phyloP scores from a whole-genome alignment of 2,329 filamentous ascomycete species.

The Monilinia vaccinii-corymbosi region DNA sequence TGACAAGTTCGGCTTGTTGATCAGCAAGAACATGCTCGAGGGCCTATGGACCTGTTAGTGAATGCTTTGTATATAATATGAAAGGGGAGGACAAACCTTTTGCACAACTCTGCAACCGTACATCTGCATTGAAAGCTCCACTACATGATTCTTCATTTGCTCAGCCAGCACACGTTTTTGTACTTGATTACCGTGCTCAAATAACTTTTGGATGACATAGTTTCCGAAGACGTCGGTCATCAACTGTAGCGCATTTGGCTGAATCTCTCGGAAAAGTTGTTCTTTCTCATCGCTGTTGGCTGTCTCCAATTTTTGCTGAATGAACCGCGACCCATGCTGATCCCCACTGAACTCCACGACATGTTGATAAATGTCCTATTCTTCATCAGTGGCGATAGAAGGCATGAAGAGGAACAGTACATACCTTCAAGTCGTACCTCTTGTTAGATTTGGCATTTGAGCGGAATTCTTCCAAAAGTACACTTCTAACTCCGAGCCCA shows the following conservation, averaged over 20 bases:
- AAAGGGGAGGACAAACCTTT: conserved; percentile 49
- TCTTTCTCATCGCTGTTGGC: conserved; percentile 97
- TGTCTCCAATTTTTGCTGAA: conserved; percentile 82
- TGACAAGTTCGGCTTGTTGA: conserved; percentile 75
- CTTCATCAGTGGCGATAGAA: conserved; percentile 11
- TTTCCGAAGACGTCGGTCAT: conserved; percentile 98
- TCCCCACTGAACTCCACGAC: conserved; percentile 94
- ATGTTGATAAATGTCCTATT: conserved; percentile 69
- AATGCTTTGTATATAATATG: not conserved
- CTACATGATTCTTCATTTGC: conserved; percentile 79
- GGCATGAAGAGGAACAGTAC: not conserved
- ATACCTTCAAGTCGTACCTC: conserved; percentile 69
- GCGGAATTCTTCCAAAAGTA: conserved; percentile 71
- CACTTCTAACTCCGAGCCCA: conserved; percentile 53
- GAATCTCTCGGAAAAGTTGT: conserved; percentile 78
- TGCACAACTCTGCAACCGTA: conserved; percentile 95
- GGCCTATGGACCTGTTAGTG: conserved; percentile 44
- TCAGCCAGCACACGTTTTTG: conserved; percentile 84
- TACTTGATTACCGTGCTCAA: conserved; percentile 87
- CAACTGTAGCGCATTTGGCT: conserved; percentile 72
- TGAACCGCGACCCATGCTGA: conserved; percentile 90
- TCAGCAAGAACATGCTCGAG: conserved; percentile 86
- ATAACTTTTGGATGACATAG: conserved; percentile 96
- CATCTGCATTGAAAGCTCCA: conserved; percentile 73
- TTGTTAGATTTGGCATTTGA: conserved; percentile 61